Conservation (phyloP, 139 green algal genomes). For the Spirogloea muscicola region DNA sequence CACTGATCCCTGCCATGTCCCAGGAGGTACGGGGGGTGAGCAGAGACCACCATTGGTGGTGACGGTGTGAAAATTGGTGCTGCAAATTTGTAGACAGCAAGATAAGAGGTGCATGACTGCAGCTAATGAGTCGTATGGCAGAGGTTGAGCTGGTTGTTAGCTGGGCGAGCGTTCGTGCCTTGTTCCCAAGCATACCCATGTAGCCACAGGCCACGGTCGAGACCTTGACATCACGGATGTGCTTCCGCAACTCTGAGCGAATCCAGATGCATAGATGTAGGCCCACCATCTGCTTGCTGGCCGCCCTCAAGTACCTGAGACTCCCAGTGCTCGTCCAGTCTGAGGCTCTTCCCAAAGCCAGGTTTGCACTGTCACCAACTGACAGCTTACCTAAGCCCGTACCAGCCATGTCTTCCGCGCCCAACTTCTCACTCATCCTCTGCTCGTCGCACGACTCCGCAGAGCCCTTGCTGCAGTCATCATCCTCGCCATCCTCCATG, state of each 20-base stretch:
- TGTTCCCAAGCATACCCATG: constrained; percentile 80
- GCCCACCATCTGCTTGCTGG: constrained; percentile 76
- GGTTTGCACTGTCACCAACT: too few relatives aligned
- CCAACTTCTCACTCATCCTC: not conserved
- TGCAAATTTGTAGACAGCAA: too few relatives aligned
- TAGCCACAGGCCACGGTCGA: constrained; percentile 62
- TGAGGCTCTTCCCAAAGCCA: too few relatives aligned
- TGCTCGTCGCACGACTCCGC: not conserved
- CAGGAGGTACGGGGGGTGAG: not conserved
- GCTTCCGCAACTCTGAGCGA: constrained; percentile 51
- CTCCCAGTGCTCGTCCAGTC: too few relatives aligned
- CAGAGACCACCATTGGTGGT: not conserved
- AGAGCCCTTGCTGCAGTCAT: not conserved
- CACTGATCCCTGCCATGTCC: constrained; percentile 19
- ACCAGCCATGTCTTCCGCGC: too few relatives aligned
- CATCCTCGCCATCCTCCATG: not conserved
- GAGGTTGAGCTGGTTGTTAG: too few relatives aligned
- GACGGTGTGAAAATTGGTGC: too few relatives aligned
- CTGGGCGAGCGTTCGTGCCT: too few relatives aligned
- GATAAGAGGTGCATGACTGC: too few relatives aligned
- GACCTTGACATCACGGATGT: constrained; percentile 64
- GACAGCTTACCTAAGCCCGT: too few relatives aligned
- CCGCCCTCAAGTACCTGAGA: constrained; percentile 63
- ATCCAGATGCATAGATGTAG: constrained; percentile 85
- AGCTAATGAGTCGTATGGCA: too few relatives aligned